Base-by-base conservation (phyloP, 2,329 filamentous ascomycete species). In the Dactylellina parvicollis region DNA sequence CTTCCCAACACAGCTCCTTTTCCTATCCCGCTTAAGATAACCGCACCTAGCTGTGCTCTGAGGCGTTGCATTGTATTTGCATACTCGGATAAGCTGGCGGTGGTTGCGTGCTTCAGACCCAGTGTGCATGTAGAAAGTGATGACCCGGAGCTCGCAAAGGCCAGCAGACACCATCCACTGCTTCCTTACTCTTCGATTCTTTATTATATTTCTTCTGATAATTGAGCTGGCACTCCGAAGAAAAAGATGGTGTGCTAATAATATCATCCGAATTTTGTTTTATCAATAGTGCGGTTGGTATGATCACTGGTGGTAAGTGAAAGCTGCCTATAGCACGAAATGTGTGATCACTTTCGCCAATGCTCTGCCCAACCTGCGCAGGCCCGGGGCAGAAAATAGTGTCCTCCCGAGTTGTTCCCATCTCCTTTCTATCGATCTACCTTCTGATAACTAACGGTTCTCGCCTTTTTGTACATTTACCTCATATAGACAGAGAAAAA, bases 221-320 rank as follows among this genome's bases (percentile, higher is more conserved):
- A 16, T 54, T 24, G 16, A 42, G 22, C 14, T 47, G 26, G 40
- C 26, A 50, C 22, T 50, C 46, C 20, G 59, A 24, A 4, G 28
- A 9, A 22, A 66, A 69, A 50, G 44, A 59, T 47, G 67, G 67
- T 65, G 66, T 50, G 66, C 57, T 71, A 71, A 61, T 55, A 56
- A 64, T 57, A 40, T 57, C 24, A 12, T 57, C 66, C 36, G 52
- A 57, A 57, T 64, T 22, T 5, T 12, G 42, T 57, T 42, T 5
- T 12, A 42, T 57, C 49, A 34, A 57, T 42, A 71, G 57, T 50
- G 50, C 57, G 22, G 50, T 71, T 44, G 57, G 66, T 18, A 71
- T 57, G 38, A 30, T 60, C 36, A 59, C 52, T 55, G 52, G 36
- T 36, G 52, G 59, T 65, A 28, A 47, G 59, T 65, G 36, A 65